Evolutionary conservation across 306 rosid species (phyloP), one percentile per base, ranked within the genome.

Genomic region (Echinosophora koreensis): DNA sequence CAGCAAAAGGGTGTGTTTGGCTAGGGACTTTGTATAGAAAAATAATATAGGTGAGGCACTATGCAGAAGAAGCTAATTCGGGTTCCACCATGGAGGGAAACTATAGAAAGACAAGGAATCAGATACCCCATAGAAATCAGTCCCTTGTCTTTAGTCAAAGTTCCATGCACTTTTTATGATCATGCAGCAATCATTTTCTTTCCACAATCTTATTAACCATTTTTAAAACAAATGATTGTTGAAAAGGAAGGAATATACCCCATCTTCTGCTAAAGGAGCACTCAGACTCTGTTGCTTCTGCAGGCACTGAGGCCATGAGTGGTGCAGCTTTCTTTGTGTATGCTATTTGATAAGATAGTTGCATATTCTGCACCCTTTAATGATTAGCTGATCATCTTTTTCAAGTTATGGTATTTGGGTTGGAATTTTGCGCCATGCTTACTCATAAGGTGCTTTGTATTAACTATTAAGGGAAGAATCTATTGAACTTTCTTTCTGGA

Each of bases 31-130:
- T 50, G 66, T 74, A 17, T 18, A 70, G 18, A 74, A 82, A 63
- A 79, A 55, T 73, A 80, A 57, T 74, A 71, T 57, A 38, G 58
- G 55, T 16, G 59, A 62, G 50, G 66, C 69, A 68, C 46, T 14
- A 65, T 38, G 70, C 16, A 70, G 63, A 69, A 67, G 81, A 82
- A 85, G 80, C 84, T 70, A 78, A 81, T 85, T 85, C 81, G 3
- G 46, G 82, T 59, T 76, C 80, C 89, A 85, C 84, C 74, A 79
- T 70, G 82, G 74, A 66, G 47, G 89, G 89, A 42, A 75, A 60
- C 66, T 47, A 75, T 59, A 79, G 68, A 79, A 85, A 85, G 73
- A 14, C 37, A 70, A 74, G 63, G 89, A 82, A 85, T 82, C 41
- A 18, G 79, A 68, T 85, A 61, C 82, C 59, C 50, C 57, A 77